Conservation (phyloP, 176 grass and related monocot genomes). For the Avena sativa region DNA sequence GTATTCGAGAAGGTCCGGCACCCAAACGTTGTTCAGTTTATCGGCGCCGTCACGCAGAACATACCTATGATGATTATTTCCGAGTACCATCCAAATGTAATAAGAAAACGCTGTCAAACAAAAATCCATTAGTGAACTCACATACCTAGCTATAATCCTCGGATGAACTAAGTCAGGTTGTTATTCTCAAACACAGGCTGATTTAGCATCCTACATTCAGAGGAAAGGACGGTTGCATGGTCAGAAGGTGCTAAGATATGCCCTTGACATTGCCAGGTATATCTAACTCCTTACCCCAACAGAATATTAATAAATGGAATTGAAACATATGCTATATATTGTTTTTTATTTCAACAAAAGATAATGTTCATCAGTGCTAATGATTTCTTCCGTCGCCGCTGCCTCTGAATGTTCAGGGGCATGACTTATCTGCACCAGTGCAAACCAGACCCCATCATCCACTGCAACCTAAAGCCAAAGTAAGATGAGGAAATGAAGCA, state of each 20-base stretch:
- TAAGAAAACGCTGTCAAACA: too few relatives aligned
- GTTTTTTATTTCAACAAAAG: background rate
- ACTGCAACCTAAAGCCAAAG: slow-evolving; percentile 98
- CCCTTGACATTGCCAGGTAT: slow-evolving; percentile 94
- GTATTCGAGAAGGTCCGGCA: slow-evolving; percentile 87
- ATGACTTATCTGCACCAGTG: slow-evolving; percentile 98
- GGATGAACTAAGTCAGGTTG: background rate
- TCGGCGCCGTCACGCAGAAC: slow-evolving; percentile 91
- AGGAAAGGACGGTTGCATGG: slow-evolving; percentile 78
- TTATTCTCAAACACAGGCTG: slow-evolving; percentile 49
- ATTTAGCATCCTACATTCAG: slow-evolving; percentile 78
- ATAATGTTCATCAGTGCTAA: background rate
- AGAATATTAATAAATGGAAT: background rate
- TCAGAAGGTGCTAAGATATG: slow-evolving; percentile 90
- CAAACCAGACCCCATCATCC: slow-evolving; percentile 96
- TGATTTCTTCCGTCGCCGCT: background rate
- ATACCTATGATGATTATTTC: slow-evolving; percentile 99
- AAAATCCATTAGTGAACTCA: background rate
- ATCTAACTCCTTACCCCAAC: background rate
- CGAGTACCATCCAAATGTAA: slow-evolving; percentile 66
- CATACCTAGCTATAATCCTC: background rate
- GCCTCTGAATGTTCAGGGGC: slow-evolving; percentile 62
- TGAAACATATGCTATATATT: background rate
- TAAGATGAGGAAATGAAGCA: slow-evolving; percentile 82
- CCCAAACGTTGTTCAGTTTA: slow-evolving; percentile 87